phyloP scores from a whole-genome alignment of 208 protist genomes.

The Novymonas esmeraldas region DNA sequence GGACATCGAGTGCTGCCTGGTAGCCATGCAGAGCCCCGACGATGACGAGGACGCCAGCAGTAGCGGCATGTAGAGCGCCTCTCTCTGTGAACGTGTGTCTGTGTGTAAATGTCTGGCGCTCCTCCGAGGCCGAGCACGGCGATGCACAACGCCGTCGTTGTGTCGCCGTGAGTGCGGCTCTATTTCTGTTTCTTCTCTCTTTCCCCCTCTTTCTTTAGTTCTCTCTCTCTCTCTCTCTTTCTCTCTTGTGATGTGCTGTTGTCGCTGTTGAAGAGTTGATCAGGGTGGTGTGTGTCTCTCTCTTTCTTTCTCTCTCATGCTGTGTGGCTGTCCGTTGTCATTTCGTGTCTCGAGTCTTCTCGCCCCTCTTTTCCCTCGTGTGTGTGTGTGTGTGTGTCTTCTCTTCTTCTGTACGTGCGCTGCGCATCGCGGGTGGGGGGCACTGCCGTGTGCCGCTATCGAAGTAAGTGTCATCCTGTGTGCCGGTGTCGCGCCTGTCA shows the following conservation, averaged over 20 bases:
- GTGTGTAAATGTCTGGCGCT: background rate
- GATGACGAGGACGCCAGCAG: conserved; percentile 20
- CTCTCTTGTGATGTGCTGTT: conserved; percentile 7
- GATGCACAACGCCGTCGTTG: background rate
- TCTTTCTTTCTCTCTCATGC: conserved; percentile 21
- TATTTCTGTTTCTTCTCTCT: background rate
- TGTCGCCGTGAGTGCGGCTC: background rate
- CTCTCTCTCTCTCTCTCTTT: background rate
- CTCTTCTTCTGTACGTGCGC: too few species aligned
- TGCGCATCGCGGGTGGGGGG: too few species aligned
- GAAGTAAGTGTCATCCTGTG: too few species aligned
- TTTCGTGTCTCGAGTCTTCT: too few species aligned
- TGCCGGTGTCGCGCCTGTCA: too few species aligned
- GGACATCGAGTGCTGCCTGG: conserved; percentile 86
- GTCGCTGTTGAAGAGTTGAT: background rate
- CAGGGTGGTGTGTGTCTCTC: too few species aligned
- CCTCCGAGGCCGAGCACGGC: too few species aligned
- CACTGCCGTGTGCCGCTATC: too few species aligned
- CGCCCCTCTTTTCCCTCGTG: too few species aligned
- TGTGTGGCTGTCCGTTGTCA: too few species aligned
- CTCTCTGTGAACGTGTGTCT: conserved; percentile 12
- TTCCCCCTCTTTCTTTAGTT: background rate
- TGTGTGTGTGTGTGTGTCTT: too few species aligned
- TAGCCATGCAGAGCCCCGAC: conserved; percentile 57
- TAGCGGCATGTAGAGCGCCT: conserved; percentile 5